Evolutionary conservation across 2,329 filamentous ascomycete genomes (phyloP).

Genomic region (Dichotomopilus funicola): DNA sequence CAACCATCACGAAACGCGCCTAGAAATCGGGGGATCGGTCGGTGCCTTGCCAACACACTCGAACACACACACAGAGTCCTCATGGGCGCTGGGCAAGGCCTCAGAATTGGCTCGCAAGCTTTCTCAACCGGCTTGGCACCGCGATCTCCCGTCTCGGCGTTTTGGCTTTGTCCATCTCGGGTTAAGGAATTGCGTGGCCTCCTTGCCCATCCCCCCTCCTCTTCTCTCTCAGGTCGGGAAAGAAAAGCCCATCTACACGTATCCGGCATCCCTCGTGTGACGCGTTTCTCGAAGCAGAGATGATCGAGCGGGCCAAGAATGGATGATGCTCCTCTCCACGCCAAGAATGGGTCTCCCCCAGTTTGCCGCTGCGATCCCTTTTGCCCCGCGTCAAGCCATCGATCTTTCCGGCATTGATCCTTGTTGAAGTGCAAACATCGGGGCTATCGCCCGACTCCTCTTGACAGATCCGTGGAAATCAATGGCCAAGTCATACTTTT

Average conservation of each 20-base stretch:
- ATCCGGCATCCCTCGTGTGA: constrained; percentile 1
- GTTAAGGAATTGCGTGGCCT: not conserved
- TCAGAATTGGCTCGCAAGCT: constrained; percentile 6
- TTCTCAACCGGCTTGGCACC: constrained; percentile 20
- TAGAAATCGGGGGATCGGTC: no score
- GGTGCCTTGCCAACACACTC: no score
- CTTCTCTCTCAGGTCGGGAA: no score
- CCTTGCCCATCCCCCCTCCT: no score
- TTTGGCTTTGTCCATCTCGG: constrained; percentile 11
- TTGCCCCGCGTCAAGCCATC: no score
- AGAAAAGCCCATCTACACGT: no score
- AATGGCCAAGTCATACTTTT: no score
- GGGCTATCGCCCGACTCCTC: no score
- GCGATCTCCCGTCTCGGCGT: constrained; percentile 25
- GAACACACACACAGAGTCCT: constrained; percentile 1
- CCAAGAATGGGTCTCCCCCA: constrained; percentile 6
- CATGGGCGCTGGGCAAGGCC: not conserved
- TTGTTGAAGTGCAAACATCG: no score
- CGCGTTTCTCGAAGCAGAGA: not conserved
- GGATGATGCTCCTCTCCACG: not conserved
- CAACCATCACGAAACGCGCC: constrained; percentile 1
- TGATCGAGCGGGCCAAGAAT: not conserved
- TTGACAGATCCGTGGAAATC: no score
- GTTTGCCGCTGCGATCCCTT: no score
- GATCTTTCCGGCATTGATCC: no score